Base-by-base conservation (phyloP, 2,329 filamentous ascomycete genomes). In the Incumbomyces delicatus region DNA sequence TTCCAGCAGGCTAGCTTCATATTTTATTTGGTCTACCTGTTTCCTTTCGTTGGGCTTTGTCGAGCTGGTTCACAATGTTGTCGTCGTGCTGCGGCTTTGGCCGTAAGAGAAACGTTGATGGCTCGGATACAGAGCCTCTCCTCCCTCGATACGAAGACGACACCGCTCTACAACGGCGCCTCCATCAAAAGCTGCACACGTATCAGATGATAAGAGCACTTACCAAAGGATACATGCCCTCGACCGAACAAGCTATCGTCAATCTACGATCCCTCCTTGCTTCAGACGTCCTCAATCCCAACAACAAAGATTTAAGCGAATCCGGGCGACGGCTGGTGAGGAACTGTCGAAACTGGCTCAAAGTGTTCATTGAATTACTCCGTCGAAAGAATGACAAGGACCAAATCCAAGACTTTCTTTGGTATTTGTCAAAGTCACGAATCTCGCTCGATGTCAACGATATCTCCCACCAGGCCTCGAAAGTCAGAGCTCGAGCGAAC, bases 201-300 rank as follows among this genome's bases (percentile, higher is more conserved):
- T 95, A 95, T 62, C 87, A 95, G 71, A 94, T 95, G 83, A 63
- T 88, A 22, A 78, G 85, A 44, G 90, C 90, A 46, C 64, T 95
- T 8, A 77, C 78, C 1, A 78, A 86, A 59, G 90, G 90, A 5
- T 95, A 81, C 66, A 89, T 96, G 84, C 90, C 90, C 39, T 92
- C 87, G 5, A 95, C 85, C 10, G 83, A 92, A 56, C 90, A 96
- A 63, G 61, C 76, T 55, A 83, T 92, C 58, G 71, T 82, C 61
- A 88, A 94, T 55, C 71, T 96, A 2, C 80, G 87, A 55, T 86
- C 83, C 2, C 67, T 95, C 1, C 73, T 95, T 7, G 79, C 85
- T 3, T 81, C 85, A 30, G 84, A 90, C 57, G 61, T 92, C 14
- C 73, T 95, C 49, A 90, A 88, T 57, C 80, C 85, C 0, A 77